Evolutionary conservation across 768 basidiomycete species (phyloP).

Genomic region (Trametes maxima): DNA sequence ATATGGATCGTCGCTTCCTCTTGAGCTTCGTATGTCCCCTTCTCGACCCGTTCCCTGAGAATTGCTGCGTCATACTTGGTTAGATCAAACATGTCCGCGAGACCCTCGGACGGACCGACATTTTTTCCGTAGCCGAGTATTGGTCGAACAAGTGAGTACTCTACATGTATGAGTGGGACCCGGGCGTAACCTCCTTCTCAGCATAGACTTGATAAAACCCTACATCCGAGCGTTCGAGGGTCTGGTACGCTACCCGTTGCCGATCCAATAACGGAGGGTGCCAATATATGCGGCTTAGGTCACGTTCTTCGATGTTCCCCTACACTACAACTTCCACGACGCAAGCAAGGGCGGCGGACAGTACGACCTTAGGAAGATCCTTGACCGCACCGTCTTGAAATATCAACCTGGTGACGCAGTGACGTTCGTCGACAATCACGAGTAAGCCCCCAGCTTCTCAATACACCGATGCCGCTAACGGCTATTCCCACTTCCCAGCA

Average conservation of each 20-base stretch:
- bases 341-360: conserved; percentile 68
- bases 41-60: not conserved
- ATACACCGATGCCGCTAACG: not conserved
- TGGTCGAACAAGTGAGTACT: conserved; percentile 71
- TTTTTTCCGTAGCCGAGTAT: conserved; percentile 80
- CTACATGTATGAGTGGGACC: not conserved
- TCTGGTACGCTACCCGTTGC: conserved; percentile 45
- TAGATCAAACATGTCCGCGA: conserved; percentile 50
- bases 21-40: conserved; percentile 58
- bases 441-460: conserved; percentile 50
- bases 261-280: not conserved
- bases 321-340: conserved; percentile 80
- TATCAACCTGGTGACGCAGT: conserved; percentile 78
- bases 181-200: conserved; percentile 26
- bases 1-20: conserved; percentile 75
- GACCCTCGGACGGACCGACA: conserved; percentile 42
- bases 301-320: conserved; percentile 88
- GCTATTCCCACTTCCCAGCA: conserved; percentile 42
- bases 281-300: conserved; percentile 46
- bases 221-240: conserved; percentile 67
- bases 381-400: conserved; percentile 69
- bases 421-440: conserved; percentile 90
- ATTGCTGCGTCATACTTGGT: not conserved
- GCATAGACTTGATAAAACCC: conserved; percentile 52
- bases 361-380: conserved; percentile 78